phyloP scores from a whole-genome alignment of 768 basidiomycete genomes.

The Tephrocybe sp. region DNA sequence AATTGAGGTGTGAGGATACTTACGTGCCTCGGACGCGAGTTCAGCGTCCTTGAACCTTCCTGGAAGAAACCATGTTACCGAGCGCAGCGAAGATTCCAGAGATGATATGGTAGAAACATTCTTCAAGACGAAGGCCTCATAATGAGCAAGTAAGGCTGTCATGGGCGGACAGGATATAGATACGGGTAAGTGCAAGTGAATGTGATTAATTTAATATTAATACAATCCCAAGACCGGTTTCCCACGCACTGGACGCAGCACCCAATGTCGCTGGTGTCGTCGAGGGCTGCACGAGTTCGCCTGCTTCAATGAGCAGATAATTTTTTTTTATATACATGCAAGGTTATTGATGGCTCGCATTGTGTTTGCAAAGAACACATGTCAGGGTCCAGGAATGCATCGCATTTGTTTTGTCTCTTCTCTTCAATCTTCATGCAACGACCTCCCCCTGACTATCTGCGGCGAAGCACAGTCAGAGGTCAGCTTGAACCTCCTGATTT shows the following conservation, averaged over 20 bases:
- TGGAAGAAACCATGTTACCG: conserved; percentile 93
- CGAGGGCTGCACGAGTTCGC: not conserved
- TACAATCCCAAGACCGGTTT: conserved; percentile 4
- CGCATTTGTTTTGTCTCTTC: conserved; percentile 11
- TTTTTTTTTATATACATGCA: not conserved
- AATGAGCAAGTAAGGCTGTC: conserved; percentile 64
- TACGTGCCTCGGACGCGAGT: conserved; percentile 89
- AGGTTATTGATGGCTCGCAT: conserved; percentile 9
- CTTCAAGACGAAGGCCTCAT: conserved; percentile 79
- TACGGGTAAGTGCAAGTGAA: conserved; percentile 6
- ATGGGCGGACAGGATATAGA: conserved; percentile 31
- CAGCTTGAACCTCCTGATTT: conserved; percentile 70
- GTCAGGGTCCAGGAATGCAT: conserved; percentile 13
- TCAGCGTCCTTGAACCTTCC: conserved; percentile 98
- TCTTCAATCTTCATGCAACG: conserved; percentile 17
- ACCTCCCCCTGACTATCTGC: conserved; percentile 49
- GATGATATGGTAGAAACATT: conserved; percentile 85
- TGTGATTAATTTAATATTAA: conserved; percentile 17
- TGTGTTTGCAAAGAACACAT: conserved; percentile 11
- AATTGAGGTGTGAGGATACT: conserved; percentile 34
- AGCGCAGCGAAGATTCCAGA: conserved; percentile 86
- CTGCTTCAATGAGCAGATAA: not conserved
- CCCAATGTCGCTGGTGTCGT: not conserved
- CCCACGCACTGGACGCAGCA: conserved; percentile 4
- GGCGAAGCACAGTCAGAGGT: conserved; percentile 66